Conservation (phyloP, 805 yeast species). For the Candida adriatica region DNA sequence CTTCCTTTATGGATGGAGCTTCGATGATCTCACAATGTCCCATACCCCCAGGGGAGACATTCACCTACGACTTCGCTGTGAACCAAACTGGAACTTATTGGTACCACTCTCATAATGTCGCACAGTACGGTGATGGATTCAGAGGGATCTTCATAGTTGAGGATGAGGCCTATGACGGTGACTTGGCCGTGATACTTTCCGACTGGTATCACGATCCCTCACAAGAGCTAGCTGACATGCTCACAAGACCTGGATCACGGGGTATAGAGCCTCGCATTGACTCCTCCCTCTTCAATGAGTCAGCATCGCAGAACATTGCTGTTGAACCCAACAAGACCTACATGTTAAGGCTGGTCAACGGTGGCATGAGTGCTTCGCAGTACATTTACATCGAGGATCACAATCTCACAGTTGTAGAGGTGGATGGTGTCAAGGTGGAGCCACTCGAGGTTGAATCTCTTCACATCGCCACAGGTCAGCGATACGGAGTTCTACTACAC, state of each 20-base stretch:
- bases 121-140: constrained; percentile 43
- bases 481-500: constrained; percentile 57
- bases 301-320: constrained; percentile 35
- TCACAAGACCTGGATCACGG: constrained; percentile 32
- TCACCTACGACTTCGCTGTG: constrained; percentile 35
- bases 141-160: constrained; percentile 36
- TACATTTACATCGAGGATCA: constrained; percentile 48
- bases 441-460: constrained; percentile 41
- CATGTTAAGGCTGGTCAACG: constrained; percentile 43
- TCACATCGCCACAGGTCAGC: constrained; percentile 68
- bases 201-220: constrained; percentile 44
- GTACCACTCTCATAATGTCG: constrained; percentile 47
- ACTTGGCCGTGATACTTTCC: constrained; percentile 33
- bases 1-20: constrained; percentile 87
- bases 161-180: constrained; percentile 38
- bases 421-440: constrained; percentile 51
- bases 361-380: constrained; percentile 54
- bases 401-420: constrained; percentile 46
- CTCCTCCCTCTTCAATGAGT: constrained; percentile 39
- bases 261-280: constrained; percentile 47
- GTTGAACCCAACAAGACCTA: constrained; percentile 40
- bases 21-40: constrained; percentile 65
- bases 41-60: constrained; percentile 35
- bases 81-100: constrained; percentile 44
- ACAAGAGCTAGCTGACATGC: constrained; percentile 28